These are phyloP conservation scores for Botryotinia convoluta DNA, from an alignment of 2,329 filamentous ascomycete genomes.

Conservation along the genomic window DNA sequence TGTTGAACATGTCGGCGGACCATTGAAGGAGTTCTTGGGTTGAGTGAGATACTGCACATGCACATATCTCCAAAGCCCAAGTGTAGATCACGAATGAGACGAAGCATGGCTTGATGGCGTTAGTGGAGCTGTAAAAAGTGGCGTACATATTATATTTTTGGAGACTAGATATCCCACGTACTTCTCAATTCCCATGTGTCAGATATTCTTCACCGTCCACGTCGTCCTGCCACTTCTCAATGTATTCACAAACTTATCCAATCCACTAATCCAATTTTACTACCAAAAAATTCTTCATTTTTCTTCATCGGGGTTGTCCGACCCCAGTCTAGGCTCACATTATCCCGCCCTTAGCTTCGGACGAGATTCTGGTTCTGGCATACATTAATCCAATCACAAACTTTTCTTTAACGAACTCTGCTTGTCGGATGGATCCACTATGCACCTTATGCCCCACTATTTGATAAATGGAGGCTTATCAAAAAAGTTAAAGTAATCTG, in stretches of 20 bases:
- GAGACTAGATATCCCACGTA: neutral
- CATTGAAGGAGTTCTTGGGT: slow-evolving; percentile 73
- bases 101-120: slow-evolving; percentile 15
- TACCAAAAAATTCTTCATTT: neutral
- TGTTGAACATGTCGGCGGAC: slow-evolving; percentile 85
- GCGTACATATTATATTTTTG: slow-evolving; percentile 4
- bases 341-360: slow-evolving; percentile 9
- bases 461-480: neutral
- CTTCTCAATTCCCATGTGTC: slow-evolving; percentile 3
- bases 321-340: slow-evolving; percentile 12
- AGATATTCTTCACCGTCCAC: neutral
- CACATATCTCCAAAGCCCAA: neutral
- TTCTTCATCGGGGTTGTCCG: slow-evolving; percentile 19
- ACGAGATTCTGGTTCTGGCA: neutral
- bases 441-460: slow-evolving; percentile 10
- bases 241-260: neutral
- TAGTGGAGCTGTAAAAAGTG: slow-evolving; percentile 18
- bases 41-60: neutral
- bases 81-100: slow-evolving; percentile 14
- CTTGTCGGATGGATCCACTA: neutral
- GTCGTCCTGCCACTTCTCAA: neutral
- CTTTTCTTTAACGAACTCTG: neutral
- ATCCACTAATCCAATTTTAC: slow-evolving; percentile 2
- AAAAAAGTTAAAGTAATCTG: slow-evolving; percentile 12
- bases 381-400: neutral